Conservation (phyloP, 495 filamentous ascomycete genomes). For the Aspergillus steynii region DNA sequence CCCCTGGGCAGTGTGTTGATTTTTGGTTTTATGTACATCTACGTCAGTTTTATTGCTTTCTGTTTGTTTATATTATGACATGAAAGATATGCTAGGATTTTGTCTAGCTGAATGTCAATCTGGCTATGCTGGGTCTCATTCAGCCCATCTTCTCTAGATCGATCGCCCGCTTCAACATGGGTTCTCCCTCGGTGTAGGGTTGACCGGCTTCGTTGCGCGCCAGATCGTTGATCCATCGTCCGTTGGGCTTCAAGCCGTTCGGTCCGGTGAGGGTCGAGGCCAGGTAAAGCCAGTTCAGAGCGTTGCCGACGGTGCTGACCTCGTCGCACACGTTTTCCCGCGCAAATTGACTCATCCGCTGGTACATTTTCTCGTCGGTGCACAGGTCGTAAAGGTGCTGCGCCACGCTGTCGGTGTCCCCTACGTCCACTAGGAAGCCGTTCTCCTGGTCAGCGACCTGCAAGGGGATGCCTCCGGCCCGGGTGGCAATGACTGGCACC, state of each 20-base stretch:
- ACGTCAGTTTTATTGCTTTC: not conserved
- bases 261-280: constrained; percentile 55
- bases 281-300: constrained; percentile 75
- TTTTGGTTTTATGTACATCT: not conserved
- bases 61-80: no score
- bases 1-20: constrained; percentile 13
- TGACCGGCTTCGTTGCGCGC: constrained; percentile 66
- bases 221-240: constrained; percentile 76
- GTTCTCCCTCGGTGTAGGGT: constrained; percentile 60
- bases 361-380: constrained; percentile 62
- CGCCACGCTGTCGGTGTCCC: constrained; percentile 73
- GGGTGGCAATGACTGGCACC: constrained; percentile 76
- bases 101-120: not conserved
- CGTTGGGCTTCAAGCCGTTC: constrained; percentile 50
- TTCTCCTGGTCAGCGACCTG: constrained; percentile 74
- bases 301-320: constrained; percentile 80
- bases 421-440: constrained; percentile 74
- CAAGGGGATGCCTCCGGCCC: constrained; percentile 78
- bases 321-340: constrained; percentile 72
- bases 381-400: constrained; percentile 68
- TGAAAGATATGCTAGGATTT: not conserved
- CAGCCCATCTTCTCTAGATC: constrained; percentile 35
- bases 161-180: constrained; percentile 51
- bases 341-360: constrained; percentile 69
- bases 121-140: not conserved